Evolutionary conservation across 1,284 basidiomycete species (phyloP), one percentile per base, ranked within the genome.

Genomic region (Puccinia coronata): DNA sequence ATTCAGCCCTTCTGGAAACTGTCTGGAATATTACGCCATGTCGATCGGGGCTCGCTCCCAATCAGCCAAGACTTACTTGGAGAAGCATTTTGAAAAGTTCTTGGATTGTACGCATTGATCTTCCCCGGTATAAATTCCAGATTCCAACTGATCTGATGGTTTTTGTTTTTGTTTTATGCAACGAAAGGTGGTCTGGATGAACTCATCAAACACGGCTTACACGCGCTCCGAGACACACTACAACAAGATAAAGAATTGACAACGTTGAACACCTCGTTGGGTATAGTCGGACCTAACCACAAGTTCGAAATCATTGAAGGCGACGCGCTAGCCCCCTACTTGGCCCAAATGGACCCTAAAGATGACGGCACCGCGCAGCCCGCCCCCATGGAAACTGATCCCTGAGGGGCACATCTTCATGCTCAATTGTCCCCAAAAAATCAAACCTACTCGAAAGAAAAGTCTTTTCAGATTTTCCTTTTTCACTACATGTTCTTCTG

Each of bases 11-110:
- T 93, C 96, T 0, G 97, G 97, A 39, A 97, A 95, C 86, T 95
- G 95, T 72, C 98, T 96, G 86, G 97, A 99, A 87, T 99, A 98
- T 88, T 95, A 92, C 86, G 97, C 97, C 63, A 97, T 98, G 91
- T 96, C 94, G 41, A 98, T 99, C 86, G 97, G 97, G 74, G 97
- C 97, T 23, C 91, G 97, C 71, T 94, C 92, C 87, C 97, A 99
- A 88, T 96, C 93, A 84, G 96, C 97, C 78, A 99, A 98, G 88
- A 99, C 97, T 11, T 99, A 99, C 86, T 89, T 99, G 41, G 97
- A 99, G 89, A 92, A 93, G 86, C 92, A 98, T 86, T 96, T 91
- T 85, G 92, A 95, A 85, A 90, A 90, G 84, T 98, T 99, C 85
- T 88, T 89, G 36, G 91, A 93, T 85, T 91, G 94, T 96, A 82